A percentile compares a stretch with the other conserved stretches of the same genome.
phyloP scores from a whole-genome alignment of 2,329 filamentous ascomycete genomes.

The Didymellaceae sp. region DNA sequence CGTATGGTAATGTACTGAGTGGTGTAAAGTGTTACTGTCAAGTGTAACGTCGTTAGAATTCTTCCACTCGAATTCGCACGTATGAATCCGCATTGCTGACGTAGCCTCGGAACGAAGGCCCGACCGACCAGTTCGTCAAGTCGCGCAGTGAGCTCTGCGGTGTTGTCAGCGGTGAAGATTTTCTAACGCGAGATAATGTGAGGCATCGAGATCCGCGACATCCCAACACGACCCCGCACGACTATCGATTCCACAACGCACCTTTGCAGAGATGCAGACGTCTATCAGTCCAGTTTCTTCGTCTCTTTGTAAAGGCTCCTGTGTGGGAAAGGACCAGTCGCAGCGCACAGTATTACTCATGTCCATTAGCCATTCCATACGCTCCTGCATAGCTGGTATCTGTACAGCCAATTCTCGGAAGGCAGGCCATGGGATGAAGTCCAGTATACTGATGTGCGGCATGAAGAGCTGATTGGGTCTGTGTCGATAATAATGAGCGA shows the following conservation, averaged over 20 bases:
- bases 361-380: constrained; percentile 35
- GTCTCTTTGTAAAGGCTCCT: constrained; percentile 17
- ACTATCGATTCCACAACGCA: neutral
- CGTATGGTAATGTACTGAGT: too few relatives aligned
- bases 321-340: constrained; percentile 23
- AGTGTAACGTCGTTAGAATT: constrained; percentile 16
- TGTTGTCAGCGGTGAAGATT: neutral
- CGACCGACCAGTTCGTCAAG: constrained; percentile 30
- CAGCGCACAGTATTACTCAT: constrained; percentile 26
- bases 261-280: constrained; percentile 25
- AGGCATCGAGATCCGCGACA: neutral
- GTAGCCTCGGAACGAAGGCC: constrained; percentile 31
- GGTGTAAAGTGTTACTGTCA: too few relatives aligned
- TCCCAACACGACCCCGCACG: neutral
- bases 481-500: neutral
- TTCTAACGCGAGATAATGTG: neutral
- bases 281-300: constrained; percentile 26
- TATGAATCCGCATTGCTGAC: constrained; percentile 35
- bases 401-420: constrained; percentile 34
- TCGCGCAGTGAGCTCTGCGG: constrained; percentile 16
- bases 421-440: constrained; percentile 33
- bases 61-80: constrained; percentile 29
- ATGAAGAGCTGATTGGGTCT: constrained; percentile 36
- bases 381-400: constrained; percentile 34
- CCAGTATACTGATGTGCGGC: constrained; percentile 33